Base-by-base conservation (phyloP, 176 grass and related monocot genomes). In the Aegilops umbellulata region DNA sequence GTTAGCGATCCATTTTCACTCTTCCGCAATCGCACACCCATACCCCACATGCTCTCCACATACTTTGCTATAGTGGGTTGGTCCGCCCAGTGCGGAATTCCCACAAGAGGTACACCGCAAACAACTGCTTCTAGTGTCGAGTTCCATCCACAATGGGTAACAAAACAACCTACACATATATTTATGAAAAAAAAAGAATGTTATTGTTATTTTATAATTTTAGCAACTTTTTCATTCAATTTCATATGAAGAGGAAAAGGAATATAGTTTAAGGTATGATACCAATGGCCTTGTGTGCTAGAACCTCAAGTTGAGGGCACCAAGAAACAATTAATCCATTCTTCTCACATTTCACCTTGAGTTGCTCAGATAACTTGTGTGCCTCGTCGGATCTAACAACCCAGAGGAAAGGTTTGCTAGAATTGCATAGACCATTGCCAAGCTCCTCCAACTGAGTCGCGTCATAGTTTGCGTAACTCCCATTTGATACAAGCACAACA, bases 131-230 rank as follows among this genome's bases (percentile, higher is more conserved):
- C 86, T n/a, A 66, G 1, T 30, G 77, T 85, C 8, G 87, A 89
- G 58, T 86, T 90, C 88, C 88, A 90, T 8, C 88, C 83, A 26
- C 88, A 90, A 10, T 90, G 88, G 5, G 83, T 85, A 14, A 90
- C 8, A 26, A 90, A 90, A 63, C 88, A 90, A 6, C 88, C 83
- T 78, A 31, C 23, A 44, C 19, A n/a, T 4, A 55, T 55, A 20
- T 74, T 44, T 36, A 22, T 38, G 38, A 26, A 23, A 25, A 3
- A 4, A 44, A 42, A 16, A 44, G 47, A 49, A 49, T 49, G 14
- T 49, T 49, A 49, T 17, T 17, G 0, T 49, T 49, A 25, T 26
- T 19, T 55, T 6, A n/a, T n/a, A n/a, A n/a, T n/a, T 17, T 19
- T 19, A 53, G 14, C 5, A 7, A 53, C 16, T 1, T 53, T 53